Base-by-base conservation (phyloP, 257 asterid species). In the Osmanthus fragrans region DNA sequence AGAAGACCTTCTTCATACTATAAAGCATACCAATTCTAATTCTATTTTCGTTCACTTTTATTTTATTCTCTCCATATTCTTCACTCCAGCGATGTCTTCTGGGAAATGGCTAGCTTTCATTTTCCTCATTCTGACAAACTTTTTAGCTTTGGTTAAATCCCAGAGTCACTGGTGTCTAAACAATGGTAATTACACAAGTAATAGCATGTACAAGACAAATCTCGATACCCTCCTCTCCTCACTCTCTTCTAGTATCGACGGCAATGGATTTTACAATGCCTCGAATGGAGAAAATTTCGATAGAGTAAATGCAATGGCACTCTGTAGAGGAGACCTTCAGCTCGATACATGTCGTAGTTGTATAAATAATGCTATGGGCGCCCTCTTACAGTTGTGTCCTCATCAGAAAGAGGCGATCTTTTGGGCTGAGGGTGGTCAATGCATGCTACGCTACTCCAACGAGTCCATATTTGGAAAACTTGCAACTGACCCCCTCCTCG, bases 301-400 rank as follows among this genome's bases (percentile, higher is more conserved):
- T 75, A 78, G 42, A 42, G 82, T 54, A 30, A 56, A 77, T 51
- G 82, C 47, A 32, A 15, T 47, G 4, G 72, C 33, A 1, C 80
- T 82, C 34, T 78, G 82, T 76, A 34, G 85, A 47, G 82, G 60
- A 64, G 85, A 82, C 64, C 39, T 4, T 2, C 19, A 32, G 16
- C 67, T 54, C 0, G 69, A 33, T 3, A 18, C n/a, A 25, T 82
- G 86, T 27, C 79, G 70, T 8, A 0, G 27, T 0, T 82, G 83
- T 19, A 47, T 72, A 70, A 71, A 34, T 8, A n/a, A 51, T 1
- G 64, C 74, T 25, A 18, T 73, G 13, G 9, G 0, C 0, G 18
- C 2, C 1, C 60, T 79, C 7, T 51, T 47, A 11, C 34, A 34
- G 1, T 40, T 32, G 29, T 82, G 82, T 76, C 82, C 82, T 5